Conservation (phyloP, 1,139 yeast genomes). For the Candida sp. region DNA sequence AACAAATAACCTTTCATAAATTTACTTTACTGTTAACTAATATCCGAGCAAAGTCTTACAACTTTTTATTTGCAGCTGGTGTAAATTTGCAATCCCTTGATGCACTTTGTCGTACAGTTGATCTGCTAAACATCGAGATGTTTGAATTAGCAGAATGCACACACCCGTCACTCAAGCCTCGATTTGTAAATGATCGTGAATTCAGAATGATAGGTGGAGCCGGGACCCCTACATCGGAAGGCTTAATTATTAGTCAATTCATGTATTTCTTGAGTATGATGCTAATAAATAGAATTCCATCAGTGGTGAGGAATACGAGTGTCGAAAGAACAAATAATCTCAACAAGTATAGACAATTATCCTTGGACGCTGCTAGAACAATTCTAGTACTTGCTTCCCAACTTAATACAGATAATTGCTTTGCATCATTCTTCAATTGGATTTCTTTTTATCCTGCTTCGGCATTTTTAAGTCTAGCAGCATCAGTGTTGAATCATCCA, state of each 20-base stretch:
- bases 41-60: constrained; percentile 27
- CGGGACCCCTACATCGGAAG: constrained; percentile 10
- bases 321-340: constrained; percentile 13
- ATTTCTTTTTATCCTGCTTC: constrained; percentile 28
- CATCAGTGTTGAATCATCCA: constrained; percentile 31
- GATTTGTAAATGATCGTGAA: constrained; percentile 22
- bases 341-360: constrained; percentile 19
- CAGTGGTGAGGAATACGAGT: constrained; percentile 16
- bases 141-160: constrained; percentile 12
- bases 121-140: constrained; percentile 19
- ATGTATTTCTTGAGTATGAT: constrained; percentile 31
- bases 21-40: constrained; percentile 21
- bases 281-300: constrained; percentile 35
- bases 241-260: constrained; percentile 20
- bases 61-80: constrained; percentile 24
- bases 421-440: constrained; percentile 31
- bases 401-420: constrained; percentile 15
- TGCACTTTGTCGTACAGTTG: constrained; percentile 15
- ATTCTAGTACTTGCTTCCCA: constrained; percentile 22
- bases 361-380: constrained; percentile 34
- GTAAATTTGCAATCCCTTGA: constrained; percentile 15
- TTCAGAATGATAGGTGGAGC: constrained; percentile 11
- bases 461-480: constrained; percentile 30
- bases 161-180: constrained; percentile 16
- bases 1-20: constrained; percentile 1